Conservation (phyloP, 768 basidiomycete genomes). For the Lactarius deliciosus region DNA sequence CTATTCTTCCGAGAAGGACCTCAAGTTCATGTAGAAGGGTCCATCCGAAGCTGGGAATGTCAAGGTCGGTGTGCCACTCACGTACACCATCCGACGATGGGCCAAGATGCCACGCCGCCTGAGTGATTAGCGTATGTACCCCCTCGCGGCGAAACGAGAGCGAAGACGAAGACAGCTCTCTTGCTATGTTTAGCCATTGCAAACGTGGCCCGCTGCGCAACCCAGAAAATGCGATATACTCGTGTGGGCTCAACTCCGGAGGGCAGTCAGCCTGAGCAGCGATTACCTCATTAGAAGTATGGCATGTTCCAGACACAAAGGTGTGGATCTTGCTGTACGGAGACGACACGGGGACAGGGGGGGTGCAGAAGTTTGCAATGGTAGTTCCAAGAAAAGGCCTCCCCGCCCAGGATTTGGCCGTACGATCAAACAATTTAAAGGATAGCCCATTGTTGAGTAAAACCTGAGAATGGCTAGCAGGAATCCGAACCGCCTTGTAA, state of each 20-base stretch:
- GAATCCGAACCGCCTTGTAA: slow-evolving; percentile 3
- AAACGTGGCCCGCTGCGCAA: slow-evolving; percentile 46
- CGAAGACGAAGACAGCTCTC: slow-evolving; percentile 41
- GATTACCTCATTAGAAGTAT: slow-evolving; percentile 44
- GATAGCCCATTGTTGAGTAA: slow-evolving; percentile 5
- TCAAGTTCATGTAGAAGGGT: slow-evolving; percentile 41
- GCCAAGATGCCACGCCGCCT: slow-evolving; percentile 48
- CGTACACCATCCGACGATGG: slow-evolving; percentile 25
- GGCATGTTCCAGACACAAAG: slow-evolving; percentile 3
- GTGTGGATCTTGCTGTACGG: slow-evolving; percentile 7
- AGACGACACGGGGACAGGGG: not conserved
- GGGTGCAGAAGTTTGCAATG: not conserved
- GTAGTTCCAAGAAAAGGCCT: not conserved
- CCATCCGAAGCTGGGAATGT: slow-evolving; percentile 36
- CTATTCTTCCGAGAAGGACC: slow-evolving; percentile 38
- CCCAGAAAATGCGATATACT: slow-evolving; percentile 47
- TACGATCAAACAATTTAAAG: slow-evolving; percentile 1
- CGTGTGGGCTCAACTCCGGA: slow-evolving; percentile 44
- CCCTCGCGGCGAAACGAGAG: slow-evolving; percentile 43
- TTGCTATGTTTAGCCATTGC: slow-evolving; percentile 52
- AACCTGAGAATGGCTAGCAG: not conserved
- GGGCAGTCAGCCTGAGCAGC: slow-evolving; percentile 45
- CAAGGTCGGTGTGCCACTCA: slow-evolving; percentile 45
- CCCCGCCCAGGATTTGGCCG: not conserved
- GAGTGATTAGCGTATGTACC: slow-evolving; percentile 45